Conservation (phyloP, 305 asterid genomes). For the Fraxinus sp. region DNA sequence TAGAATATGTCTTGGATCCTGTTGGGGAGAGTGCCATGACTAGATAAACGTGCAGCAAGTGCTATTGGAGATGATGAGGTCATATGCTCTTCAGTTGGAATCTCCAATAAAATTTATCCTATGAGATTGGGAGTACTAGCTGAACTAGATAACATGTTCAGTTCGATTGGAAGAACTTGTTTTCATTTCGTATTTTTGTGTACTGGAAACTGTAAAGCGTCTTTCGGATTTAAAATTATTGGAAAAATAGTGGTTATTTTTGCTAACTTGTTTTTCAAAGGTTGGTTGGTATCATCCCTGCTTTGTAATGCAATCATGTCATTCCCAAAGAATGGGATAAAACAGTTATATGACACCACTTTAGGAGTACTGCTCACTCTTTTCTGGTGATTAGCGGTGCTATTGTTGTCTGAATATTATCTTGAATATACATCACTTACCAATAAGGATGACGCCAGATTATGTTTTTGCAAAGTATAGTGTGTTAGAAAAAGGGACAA, state of each 20-base stretch:
- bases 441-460: neutral
- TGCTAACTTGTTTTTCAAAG: neutral
- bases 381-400: neutral
- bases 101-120: slow-evolving; percentile 17
- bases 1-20: slow-evolving; percentile 27
- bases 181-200: slow-evolving; percentile 16
- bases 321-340: neutral
- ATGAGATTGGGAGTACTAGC: slow-evolving; percentile 17
- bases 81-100: slow-evolving; percentile 18
- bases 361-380: neutral
- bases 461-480: neutral
- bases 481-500: neutral
- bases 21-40: slow-evolving; percentile 4
- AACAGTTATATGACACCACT: neutral
- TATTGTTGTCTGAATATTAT: neutral
- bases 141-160: slow-evolving; percentile 16
- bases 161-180: slow-evolving; percentile 8
- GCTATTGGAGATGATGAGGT: slow-evolving; percentile 32
- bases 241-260: neutral
- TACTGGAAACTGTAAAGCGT: neutral
- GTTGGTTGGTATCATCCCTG: neutral
- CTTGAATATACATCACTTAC: neutral
- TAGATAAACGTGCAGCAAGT: slow-evolving; percentile 19
- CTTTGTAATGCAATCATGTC: neutral
- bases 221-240: neutral